Evolutionary conservation across 345 rosid species (phyloP).

Genomic region (Eutrema heterophyllum): DNA sequence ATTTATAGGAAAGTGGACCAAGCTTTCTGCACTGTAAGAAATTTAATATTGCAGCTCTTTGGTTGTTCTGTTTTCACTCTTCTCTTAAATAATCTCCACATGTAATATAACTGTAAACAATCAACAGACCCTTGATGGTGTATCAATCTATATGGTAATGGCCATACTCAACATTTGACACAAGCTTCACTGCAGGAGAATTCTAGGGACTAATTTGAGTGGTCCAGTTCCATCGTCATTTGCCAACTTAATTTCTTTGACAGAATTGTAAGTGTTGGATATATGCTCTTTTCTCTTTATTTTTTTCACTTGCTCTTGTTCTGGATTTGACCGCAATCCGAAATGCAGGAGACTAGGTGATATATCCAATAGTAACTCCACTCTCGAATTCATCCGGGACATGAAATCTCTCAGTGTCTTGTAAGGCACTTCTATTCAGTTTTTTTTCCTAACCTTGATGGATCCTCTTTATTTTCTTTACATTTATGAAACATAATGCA

Average conservation of each 20-base stretch:
- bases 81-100: too few species aligned
- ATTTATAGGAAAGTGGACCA: conserved; percentile 61
- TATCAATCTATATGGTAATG: background rate
- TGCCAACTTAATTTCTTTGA: conserved; percentile 39
- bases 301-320: background rate
- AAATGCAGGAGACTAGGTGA: conserved; percentile 48
- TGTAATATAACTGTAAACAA: background rate
- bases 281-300: background rate
- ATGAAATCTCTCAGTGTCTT: conserved; percentile 43
- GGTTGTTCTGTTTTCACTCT: background rate
- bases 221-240: conserved; percentile 59
- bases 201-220: conserved; percentile 44
- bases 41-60: background rate
- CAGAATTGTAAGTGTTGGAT: conserved; percentile 43
- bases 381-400: conserved; percentile 42
- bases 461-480: background rate
- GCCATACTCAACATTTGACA: background rate
- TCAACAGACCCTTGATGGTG: background rate
- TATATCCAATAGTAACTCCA: conserved; percentile 44
- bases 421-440: conserved; percentile 31
- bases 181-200: conserved; percentile 31
- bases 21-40: conserved; percentile 42
- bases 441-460: background rate
- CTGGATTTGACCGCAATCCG: background rate
- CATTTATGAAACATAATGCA: conserved; percentile 6